Conservation (phyloP, 495 filamentous ascomycete species). For the Apodospora peruviana region DNA sequence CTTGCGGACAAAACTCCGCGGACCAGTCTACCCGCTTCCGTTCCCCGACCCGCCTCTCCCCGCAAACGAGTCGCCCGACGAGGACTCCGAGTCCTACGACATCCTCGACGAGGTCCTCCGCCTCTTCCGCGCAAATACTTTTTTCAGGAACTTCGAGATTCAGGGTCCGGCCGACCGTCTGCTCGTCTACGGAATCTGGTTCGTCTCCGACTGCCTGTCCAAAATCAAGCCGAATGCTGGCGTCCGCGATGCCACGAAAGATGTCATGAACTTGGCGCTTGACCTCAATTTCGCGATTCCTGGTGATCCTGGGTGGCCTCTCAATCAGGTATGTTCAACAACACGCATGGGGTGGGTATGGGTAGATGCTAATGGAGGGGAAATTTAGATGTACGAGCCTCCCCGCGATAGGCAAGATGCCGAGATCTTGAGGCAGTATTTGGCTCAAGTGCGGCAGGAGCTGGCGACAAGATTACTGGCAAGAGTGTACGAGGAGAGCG, state of each 20-base stretch:
- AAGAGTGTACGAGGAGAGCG: constrained; percentile 80
- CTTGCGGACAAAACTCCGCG: constrained; percentile 85
- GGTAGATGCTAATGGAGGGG: neutral
- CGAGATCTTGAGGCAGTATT: constrained; percentile 78
- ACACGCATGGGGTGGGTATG: neutral
- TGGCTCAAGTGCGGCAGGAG: constrained; percentile 90
- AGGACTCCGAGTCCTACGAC: constrained; percentile 86
- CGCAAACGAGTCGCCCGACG: constrained; percentile 65
- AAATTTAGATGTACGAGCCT: constrained; percentile 50
- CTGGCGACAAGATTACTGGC: constrained; percentile 73
- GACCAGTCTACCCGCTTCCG: constrained; percentile 79
- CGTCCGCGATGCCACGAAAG: constrained; percentile 47
- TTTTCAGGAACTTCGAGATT: constrained; percentile 99
- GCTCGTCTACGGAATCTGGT: constrained; percentile 94
- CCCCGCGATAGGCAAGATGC: constrained; percentile 83
- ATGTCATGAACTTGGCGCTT: constrained; percentile 58
- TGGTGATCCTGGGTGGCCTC: constrained; percentile 86
- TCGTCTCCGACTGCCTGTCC: constrained; percentile 77
- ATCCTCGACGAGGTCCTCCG: constrained; percentile 87
- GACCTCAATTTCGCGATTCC: constrained; percentile 88
- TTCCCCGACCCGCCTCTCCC: constrained; percentile 57
- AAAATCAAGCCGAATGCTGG: constrained; percentile 68
- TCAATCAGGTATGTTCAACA: constrained; percentile 68
- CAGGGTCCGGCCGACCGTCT: constrained; percentile 91
- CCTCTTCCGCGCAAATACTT: constrained; percentile 94